phyloP scores from a whole-genome alignment of 2,329 filamentous ascomycete species.

The Aspergillus hortae region DNA sequence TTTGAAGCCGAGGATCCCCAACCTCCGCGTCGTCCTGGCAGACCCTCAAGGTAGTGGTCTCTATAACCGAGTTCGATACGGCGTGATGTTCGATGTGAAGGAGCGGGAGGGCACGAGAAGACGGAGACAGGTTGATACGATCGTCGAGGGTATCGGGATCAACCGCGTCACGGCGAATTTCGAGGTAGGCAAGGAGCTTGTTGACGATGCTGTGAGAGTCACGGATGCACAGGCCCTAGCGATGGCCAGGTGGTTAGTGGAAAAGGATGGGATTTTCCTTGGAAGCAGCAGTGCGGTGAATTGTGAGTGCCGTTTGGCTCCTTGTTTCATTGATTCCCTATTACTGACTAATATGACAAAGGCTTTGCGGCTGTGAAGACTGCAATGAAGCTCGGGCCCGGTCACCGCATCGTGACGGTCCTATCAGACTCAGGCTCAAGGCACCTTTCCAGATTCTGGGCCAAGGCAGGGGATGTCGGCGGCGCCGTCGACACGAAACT shows the following conservation, averaged over 20 bases:
- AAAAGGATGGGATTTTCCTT: conserved; percentile 90
- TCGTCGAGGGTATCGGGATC: conserved; percentile 94
- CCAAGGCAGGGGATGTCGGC: conserved; percentile 45
- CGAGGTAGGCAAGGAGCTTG: conserved; percentile 75
- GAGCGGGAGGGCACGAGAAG: conserved; percentile 88
- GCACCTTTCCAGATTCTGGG: conserved; percentile 53
- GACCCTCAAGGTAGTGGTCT: conserved; percentile 93
- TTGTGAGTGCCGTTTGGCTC: conserved; percentile 50
- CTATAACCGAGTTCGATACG: conserved; percentile 86
- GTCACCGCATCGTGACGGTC: conserved; percentile 47
- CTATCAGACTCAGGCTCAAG: conserved; percentile 50
- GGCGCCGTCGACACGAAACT: conserved; percentile 44
- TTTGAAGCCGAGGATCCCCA: conserved; percentile 68
- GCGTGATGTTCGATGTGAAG: conserved; percentile 89
- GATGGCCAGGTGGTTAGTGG: conserved; percentile 96
- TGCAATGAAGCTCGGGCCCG: conserved; percentile 45
- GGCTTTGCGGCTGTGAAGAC: conserved; percentile 48
- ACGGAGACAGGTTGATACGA: conserved; percentile 86
- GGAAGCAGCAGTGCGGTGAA: conserved; percentile 97
- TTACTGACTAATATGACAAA: conserved; percentile 21
- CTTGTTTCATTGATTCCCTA: conserved; percentile 11
- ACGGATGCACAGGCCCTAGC: conserved; percentile 81
- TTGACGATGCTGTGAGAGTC: conserved; percentile 87
- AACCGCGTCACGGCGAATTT: conserved; percentile 95
- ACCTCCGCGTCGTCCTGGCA: conserved; percentile 72